Base-by-base conservation (phyloP, 2,329 filamentous ascomycete genomes). In the Pseudogymnoascus sp. region DNA sequence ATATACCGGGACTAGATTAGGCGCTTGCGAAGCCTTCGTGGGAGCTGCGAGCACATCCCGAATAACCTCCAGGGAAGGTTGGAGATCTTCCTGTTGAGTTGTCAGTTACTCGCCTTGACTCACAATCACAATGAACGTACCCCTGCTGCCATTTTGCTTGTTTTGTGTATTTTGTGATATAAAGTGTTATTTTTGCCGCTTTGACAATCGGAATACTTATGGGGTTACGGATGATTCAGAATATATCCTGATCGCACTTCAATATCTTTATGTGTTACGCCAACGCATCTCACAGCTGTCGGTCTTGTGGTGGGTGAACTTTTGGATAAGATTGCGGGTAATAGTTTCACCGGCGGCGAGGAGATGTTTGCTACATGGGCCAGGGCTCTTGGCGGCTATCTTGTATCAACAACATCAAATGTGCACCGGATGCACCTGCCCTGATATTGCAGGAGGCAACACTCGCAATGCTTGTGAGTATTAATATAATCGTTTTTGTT, bases 1-100 rank as follows among this genome's bases (percentile, higher is more conserved):
- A 77, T 88, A 92, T 45, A 96, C 76, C 1, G 92, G 92, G 7
- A 96, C 84, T 67, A 96, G 84, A 71, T 95, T 96, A 3, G 89
- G 73, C 64, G 85, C 79, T 69, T 84, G 83, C 63, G 80, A 73
- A 41, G 81, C 79, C 25, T 77, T 75, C 70, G 77, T 77, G 21
- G 81, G 80, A 63, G 31, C 31, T 39, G 79, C 75, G 68, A 89
- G 75, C 57, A 88, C 79, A 63, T 83, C 79, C 68, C 77, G 80
- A 63, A 88, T 79, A 23, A 82, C 81, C 68, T 87, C 82, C 61
- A 89, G 76, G 21, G 86, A 85, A 62, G 87, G 87, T 73, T 85
- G 81, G 67, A 86, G 75, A 34, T 76, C 77, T 67, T 77, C 75
- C 81, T 83, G 62, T 39, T 67, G 68, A 23, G 36, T 60, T 67